Evolutionary conservation across 1,139 yeast genomes (phyloP).

Genomic region (Protomyces macrosporus): DNA sequence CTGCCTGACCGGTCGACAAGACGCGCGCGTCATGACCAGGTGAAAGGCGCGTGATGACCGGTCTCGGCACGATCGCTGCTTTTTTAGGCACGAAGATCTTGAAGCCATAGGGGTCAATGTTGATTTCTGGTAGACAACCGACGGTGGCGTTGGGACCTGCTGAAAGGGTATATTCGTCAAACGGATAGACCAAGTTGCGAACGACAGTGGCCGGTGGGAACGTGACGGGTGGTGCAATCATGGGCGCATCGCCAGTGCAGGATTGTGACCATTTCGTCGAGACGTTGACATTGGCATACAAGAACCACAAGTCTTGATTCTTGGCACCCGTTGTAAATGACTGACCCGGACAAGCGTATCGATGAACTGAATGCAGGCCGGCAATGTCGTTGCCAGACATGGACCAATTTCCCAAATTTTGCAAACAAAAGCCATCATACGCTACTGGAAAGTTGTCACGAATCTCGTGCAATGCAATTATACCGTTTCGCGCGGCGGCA

Average conservation of each 20-base stretch:
- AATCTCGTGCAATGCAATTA: slow-evolving; percentile 17
- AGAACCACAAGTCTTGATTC: slow-evolving; percentile 26
- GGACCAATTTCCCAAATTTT: slow-evolving; percentile 25
- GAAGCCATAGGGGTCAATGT: slow-evolving; percentile 22
- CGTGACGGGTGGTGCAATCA: slow-evolving; percentile 17
- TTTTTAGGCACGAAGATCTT: slow-evolving; percentile 25
- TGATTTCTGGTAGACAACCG: slow-evolving; percentile 23
- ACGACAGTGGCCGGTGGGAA: slow-evolving; percentile 8
- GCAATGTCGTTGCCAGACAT: neutral
- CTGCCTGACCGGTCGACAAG: neutral
- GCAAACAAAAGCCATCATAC: slow-evolving; percentile 23
- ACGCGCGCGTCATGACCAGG: slow-evolving; percentile 27
- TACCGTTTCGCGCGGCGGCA: slow-evolving; percentile 1
- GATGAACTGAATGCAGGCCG: slow-evolving; percentile 14
- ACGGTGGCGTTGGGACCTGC: slow-evolving; percentile 10
- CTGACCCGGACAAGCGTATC: slow-evolving; percentile 14
- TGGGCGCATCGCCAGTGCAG: slow-evolving; percentile 10
- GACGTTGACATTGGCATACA: slow-evolving; percentile 18
- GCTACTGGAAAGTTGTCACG: slow-evolving; percentile 17
- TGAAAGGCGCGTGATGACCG: slow-evolving; percentile 20
- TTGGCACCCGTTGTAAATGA: slow-evolving; percentile 10
- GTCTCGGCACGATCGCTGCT: slow-evolving; percentile 14
- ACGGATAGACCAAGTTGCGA: slow-evolving; percentile 25
- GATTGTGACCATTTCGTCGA: slow-evolving; percentile 2
- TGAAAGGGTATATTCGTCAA: slow-evolving; percentile 14